These are phyloP conservation scores for Geotrichum restrictum DNA, from an alignment of 1,139 yeast genomes.

Conservation along the genomic window DNA sequence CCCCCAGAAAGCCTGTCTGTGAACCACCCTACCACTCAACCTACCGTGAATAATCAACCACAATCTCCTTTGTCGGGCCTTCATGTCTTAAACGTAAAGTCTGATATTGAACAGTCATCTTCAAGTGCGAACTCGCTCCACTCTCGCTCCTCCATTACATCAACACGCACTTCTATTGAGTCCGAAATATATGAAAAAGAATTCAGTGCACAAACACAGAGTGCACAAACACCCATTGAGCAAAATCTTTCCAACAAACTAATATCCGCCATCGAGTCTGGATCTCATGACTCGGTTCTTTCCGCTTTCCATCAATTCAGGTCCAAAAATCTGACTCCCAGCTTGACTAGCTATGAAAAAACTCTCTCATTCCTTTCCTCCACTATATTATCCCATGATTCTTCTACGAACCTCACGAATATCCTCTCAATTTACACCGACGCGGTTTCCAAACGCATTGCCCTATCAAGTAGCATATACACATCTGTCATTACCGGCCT, in stretches of 20 bases:
- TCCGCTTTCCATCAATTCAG: conserved; percentile 8
- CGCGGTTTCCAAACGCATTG: conserved; percentile 6
- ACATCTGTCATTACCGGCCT: conserved; percentile 31
- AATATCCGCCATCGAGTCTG: conserved; percentile 3
- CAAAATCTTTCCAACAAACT: neutral
- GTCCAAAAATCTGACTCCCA: conserved; percentile 4
- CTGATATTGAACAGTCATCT: neutral
- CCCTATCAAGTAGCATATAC: conserved; percentile 31
- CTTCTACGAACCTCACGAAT: conserved; percentile 11
- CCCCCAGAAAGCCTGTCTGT: neutral
- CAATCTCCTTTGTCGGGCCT: neutral
- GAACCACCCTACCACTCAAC: no score
- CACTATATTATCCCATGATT: conserved; percentile 6
- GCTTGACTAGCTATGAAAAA: conserved; percentile 10
- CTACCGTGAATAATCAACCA: neutral
- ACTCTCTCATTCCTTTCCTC: conserved; percentile 4
- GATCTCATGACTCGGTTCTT: conserved; percentile 6
- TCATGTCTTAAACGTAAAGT: neutral
- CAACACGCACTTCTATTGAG: no score
- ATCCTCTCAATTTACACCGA: conserved; percentile 16
- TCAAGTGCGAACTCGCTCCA: no score
- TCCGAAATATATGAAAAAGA: neutral
- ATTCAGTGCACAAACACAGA: neutral
- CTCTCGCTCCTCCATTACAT: no score
- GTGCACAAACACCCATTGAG: neutral